Evolutionary conservation across 2,329 filamentous ascomycete species (phyloP).

Genomic region (Phoma sp.): DNA sequence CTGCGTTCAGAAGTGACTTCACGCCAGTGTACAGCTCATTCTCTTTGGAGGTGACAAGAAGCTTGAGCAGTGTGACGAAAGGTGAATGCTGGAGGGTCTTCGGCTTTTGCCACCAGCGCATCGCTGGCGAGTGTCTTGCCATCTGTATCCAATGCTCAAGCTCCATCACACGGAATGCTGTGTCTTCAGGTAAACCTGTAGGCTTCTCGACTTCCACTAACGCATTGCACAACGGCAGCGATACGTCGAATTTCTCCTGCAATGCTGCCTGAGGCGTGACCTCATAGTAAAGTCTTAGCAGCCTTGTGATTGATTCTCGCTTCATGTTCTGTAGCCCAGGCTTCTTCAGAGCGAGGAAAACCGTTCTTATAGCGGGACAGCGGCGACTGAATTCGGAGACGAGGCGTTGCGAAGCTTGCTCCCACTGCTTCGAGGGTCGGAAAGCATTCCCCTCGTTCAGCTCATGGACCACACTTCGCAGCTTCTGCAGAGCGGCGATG

Average conservation of each 20-base stretch:
- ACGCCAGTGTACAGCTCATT: conserved; percentile 60
- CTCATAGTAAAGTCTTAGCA: conserved; percentile 85
- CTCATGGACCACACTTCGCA: conserved; percentile 67
- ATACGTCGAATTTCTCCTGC: conserved; percentile 87
- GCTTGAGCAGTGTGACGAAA: conserved; percentile 71
- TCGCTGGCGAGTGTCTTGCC: conserved; percentile 78
- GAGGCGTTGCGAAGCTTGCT: conserved; percentile 70
- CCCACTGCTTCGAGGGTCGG: conserved; percentile 64
- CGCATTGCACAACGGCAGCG: conserved; percentile 72
- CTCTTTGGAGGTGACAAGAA: conserved; percentile 59
- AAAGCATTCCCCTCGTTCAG: conserved; percentile 57
- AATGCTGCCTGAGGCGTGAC: conserved; percentile 79
- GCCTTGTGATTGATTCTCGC: conserved; percentile 76
- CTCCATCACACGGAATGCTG: conserved; percentile 71
- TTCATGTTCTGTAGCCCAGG: conserved; percentile 75
- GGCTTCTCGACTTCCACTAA: conserved; percentile 64
- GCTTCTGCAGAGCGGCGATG: conserved; percentile 78
- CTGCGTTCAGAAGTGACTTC: conserved; percentile 62
- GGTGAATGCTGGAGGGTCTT: conserved; percentile 69
- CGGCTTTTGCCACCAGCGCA: conserved; percentile 87
- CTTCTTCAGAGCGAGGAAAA: conserved; percentile 75
- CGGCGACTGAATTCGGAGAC: conserved; percentile 76
- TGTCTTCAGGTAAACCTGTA: conserved; percentile 49
- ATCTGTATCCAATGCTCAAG: conserved; percentile 82
- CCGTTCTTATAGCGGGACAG: conserved; percentile 80